Evolutionary conservation across 176 grass and related monocot genomes (phyloP), one percentile per base, ranked within the genome.

Genomic region (Carex littledalei): DNA sequence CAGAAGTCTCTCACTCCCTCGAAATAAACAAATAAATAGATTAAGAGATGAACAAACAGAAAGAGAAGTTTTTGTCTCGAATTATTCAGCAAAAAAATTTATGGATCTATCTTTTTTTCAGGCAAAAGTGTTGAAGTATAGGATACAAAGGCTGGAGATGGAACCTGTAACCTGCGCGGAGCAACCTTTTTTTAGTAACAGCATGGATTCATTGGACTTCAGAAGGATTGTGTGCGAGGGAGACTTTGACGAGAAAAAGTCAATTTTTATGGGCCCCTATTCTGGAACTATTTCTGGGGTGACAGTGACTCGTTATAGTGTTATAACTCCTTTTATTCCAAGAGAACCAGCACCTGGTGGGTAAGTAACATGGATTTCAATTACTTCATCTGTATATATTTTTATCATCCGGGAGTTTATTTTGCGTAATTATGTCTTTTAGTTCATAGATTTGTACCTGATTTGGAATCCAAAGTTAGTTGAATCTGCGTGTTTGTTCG

Each of bases 51-150:
- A 54, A 77, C 13, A 55, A 55, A 77, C 4, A 8, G 14, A 29
- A 56, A 32, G n/a, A 21, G 12, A 29, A 74, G 6, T 8, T 32
- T 55, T 56, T 29, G 5, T 54, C 10, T 55, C 1, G 14, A 52
- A 15, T 26, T 78, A 32, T 34, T 57, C 22, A 57, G 74, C 35
- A 57, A 32, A 47, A 6, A 45, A 14, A 34, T 21, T 31, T 20
- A 57, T 18, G 26, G 7, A 14, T 82, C 59, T 80, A 75, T 58
- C 15, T 49, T 49, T 49, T 37, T 50, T 77, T 86, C 86, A 99
- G 93, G 87, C 92, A 52, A 93, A 99, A 77, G 94, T 99, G 97
- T 72, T 99, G 90, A 91, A 96, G 53, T 95, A 99, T 80, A 96
- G 93, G 87, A 96, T 50, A 57, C 89, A 63, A 75, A 92, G 93